phyloP scores from a whole-genome alignment of 345 rosid species.

The Carallia brachiata region DNA sequence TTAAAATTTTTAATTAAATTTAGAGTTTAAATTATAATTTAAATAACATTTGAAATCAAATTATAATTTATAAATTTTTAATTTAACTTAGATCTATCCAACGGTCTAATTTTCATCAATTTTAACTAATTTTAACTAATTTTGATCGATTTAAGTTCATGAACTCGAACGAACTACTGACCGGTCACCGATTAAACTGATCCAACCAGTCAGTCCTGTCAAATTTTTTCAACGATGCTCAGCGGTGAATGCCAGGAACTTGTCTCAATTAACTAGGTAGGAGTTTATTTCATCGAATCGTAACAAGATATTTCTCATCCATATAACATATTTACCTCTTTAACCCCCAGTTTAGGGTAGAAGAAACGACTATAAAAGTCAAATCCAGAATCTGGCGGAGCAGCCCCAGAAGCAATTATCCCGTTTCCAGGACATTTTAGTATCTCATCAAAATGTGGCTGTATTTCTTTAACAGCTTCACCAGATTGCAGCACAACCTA shows the following conservation, averaged over 20 bases:
- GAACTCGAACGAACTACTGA: too few species aligned
- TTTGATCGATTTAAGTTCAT: too few species aligned
- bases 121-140: too few species aligned
- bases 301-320: background rate
- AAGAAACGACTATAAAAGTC: slow-evolving; percentile 71
- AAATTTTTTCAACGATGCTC: background rate
- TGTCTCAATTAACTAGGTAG: background rate
- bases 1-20: too few species aligned
- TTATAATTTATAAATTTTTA: too few species aligned
- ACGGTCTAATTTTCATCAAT: too few species aligned
- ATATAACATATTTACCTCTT: slow-evolving; percentile 50
- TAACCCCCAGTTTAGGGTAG: slow-evolving; percentile 56
- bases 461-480: slow-evolving; percentile 47
- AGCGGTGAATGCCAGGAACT: background rate
- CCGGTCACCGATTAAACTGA: too few species aligned
- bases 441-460: slow-evolving; percentile 54
- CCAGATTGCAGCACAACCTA: slow-evolving; percentile 66
- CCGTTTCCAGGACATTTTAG: slow-evolving; percentile 51
- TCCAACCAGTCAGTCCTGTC: too few species aligned
- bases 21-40: too few species aligned
- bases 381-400: slow-evolving; percentile 53
- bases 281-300: background rate
- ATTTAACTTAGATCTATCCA: too few species aligned
- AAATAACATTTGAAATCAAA: too few species aligned
- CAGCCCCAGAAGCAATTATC: slow-evolving; percentile 54